Base-by-base conservation (phyloP, 1,284 basidiomycete genomes). In the Cryptococcus deneoformans region DNA sequence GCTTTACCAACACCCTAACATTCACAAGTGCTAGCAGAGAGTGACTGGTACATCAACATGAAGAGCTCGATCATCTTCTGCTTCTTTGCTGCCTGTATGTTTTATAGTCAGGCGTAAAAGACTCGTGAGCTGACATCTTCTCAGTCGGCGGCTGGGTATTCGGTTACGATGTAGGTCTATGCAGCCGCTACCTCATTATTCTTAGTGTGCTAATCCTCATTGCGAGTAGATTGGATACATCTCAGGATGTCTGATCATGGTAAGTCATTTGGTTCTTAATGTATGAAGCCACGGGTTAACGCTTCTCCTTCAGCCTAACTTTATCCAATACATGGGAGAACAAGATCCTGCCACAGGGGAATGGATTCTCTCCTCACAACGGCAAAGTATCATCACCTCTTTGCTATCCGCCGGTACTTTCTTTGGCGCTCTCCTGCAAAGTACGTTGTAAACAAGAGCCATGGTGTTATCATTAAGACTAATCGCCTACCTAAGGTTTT, bases 161-260 rank as follows among this genome's bases (percentile, higher is more conserved):
- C 47, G 65, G 67, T 8, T 69, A 69, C 36, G 65, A 66, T 53
- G 64, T 64, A 46, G 50, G 56, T 40, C 24, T 44, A 16, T 24
- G 20, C 20, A n/a, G 14, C 20, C 20, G 24, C 20, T 5, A 4
- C 24, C 16, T 42, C 0, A 12, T 20, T 36, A 36, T n/a, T 24
- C 6, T 11, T 35, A 10, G 12, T 11, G n/a, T 34, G 29, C 29
- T 29, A 29, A 29, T 29, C 29, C 29, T 7, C 7, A n/a, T n/a
- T 14, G 37, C 39, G n/a, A 38, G 36, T 36, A 61, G 61, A 69
- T 69, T 42, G 67, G 67, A 36, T 69, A 69, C 56, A 69, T 62
- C 2, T 67, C 87, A 84, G 87, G 88, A 81, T 89, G 87, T 71
- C 78, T 89, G 35, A 87, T 89, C 61, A 89, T 89, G 87, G 54